Evolutionary conservation across 2,329 filamentous ascomycete species (phyloP), one percentile per base, ranked within the genome.

Genomic region (Hymenoscyphus occultus): DNA sequence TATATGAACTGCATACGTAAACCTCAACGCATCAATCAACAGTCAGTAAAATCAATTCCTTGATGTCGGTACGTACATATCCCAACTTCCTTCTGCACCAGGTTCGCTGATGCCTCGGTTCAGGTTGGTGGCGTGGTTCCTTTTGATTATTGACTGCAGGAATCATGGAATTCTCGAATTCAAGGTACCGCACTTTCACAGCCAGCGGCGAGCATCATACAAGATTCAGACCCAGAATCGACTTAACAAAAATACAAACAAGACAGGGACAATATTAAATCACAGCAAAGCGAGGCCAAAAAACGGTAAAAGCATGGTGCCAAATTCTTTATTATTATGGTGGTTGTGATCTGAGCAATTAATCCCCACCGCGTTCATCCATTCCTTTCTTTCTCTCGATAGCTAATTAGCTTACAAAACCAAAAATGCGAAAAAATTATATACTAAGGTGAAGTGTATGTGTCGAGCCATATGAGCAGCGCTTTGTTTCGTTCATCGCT

Each of bases 351-450:
- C 48, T 28, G 48, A 13, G 48, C 48, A 28, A 54, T 54, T 54
- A 54, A 54, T 54, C 48, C 48, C 48, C 48, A 28, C 35, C 35
- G 9, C 48, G 3, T 28, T 19, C 45, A 10, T 48, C n/a, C 16
- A 1, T 22, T 22, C 45, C 10, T 51, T 51, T 19, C 10, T 54
- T 22, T 51, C 19, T 22, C 13, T 45, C 42, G 7, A 14, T 54
- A 54, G 19, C 19, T 28, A 54, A 32, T 32, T 39, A 57, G 56
- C 56, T 57, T 39, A 57, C 56, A 57, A 57, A 57, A 22, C 56
- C 22, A 39, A 57, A 22, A 57, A 32, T 57, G n/a, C 35, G 35
- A 35, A 57, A 57, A 57, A 57, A 57, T 57, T 57, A 57, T 57
- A 39, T 57, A 57, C 56, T 54, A 54, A 22, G 28, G 56, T 35